Evolutionary conservation across 495 filamentous ascomycete species (phyloP), one percentile per base, ranked within the genome.

Genomic region (Penicillium cinerascens): DNA sequence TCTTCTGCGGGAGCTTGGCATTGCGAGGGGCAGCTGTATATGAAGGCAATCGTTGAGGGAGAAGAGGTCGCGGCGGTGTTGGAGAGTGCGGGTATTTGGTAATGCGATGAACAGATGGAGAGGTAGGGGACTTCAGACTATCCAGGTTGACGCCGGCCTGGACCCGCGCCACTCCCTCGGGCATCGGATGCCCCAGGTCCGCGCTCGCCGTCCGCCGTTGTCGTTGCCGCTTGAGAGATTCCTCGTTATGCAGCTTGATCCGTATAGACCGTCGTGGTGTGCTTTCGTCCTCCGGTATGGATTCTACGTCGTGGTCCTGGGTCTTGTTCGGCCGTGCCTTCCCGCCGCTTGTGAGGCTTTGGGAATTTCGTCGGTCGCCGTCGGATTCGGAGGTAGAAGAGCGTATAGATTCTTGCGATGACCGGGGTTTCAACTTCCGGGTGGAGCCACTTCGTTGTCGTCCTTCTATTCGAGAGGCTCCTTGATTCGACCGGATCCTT

Each of bases 1-100:
- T 97, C 72, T 98, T 98, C 65, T 92, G 86, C 0, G 72, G 72
- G 17, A 73, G 66, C 71, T 73, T 70, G 54, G 71, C 50, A 61
- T 58, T 75, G 67, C 66, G 68, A 49, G 66, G 61, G 50, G 72
- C 57, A 69, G 63, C 78, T 66, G 84, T 79, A 66, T 93, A 95
- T 11, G 89, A 95, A 37, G 90, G 88, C 61, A 92, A 82, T 37
- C 90, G 86, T 33, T 82, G 81, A 5, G 95, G 92, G 49, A 97
- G 87, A 40, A 97, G 77, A 7, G 93, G 93, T 37, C 92, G 81
- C 10, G 95, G 93, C 15, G 93, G 92, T 10, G 87, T 85, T 8
- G 90, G 91, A 35, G 86, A 86, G 56, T 90, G 88, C 29, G 95
- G 92, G 66, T 96, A 97, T 67, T 84, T 90, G 41, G 89, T 95